Base-by-base conservation (phyloP, 768 basidiomycete species). In the Udeniomyces megalosporus region DNA sequence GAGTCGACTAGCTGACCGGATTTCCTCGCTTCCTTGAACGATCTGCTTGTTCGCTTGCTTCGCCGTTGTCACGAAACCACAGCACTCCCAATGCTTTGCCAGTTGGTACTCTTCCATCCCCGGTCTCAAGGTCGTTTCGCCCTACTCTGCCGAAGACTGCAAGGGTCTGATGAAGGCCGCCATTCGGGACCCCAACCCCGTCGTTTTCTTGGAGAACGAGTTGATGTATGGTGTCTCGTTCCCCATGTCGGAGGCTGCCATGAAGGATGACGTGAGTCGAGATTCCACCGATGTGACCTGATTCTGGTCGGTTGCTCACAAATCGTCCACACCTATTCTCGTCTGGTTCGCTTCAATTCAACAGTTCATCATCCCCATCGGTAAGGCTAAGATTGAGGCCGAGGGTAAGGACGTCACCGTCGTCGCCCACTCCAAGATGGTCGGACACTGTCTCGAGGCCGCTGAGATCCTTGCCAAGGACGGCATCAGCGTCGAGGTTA, bases 181-280 rank as follows among this genome's bases (percentile, higher is more conserved):
- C 45, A 97, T 99, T 71, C 88, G 95, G 44, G 95, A 99, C 75
- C 92, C 92, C 58, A 97, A 93, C 78, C 91, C 91, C 15, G 87
- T 96, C 68, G 91, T 96, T 68, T 91, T 99, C 81, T 85, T 99
- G 57, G 95, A 99, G 74, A 99, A 99, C 76, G 95, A 99, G 75
- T 90, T 99, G 82, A 75, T 99, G 73, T 99, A 99, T 77, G 95
- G 95, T 75, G 83, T 91, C 67, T 81, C 85, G 38, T 99, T 97
- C 85, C 91, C 92, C 54, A 85, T 97, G 84, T 89, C 90, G 29
- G 74, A 83, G 66, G 92, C 92, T 70, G 92, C 90, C 69, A 84
- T 95, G 83, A 90, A 88, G 57, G 88, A 92, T 74, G 82, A 88
- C 77, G 60, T 61, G 51, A 42, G 60, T 32, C 31, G 34, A n/a